These are phyloP conservation scores for Nakaseomyces glabratus DNA, from an alignment of 1,139 yeast genomes.

Conservation along the genomic window DNA sequence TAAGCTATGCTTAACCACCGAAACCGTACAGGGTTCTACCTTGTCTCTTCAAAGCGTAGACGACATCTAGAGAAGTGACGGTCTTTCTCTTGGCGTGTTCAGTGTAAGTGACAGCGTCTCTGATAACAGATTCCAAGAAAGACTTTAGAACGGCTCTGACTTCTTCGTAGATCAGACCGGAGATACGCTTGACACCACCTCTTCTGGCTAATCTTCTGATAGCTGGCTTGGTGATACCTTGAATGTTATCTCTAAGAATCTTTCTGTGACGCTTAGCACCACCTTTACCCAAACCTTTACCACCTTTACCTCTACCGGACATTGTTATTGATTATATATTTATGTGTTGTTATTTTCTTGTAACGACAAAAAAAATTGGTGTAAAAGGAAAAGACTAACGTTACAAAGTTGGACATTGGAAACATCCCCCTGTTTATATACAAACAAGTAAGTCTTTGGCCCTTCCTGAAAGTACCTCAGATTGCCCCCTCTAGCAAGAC, in stretches of 20 bases:
- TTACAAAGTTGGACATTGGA: no score
- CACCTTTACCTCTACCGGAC: constrained; percentile 99
- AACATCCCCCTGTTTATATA: no score
- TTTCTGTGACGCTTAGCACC: constrained; percentile 99
- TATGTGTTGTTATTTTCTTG: constrained; percentile 12
- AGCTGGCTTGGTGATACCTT: constrained; percentile 99
- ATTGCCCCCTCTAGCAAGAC: no score
- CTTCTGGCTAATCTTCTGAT: constrained; percentile 99
- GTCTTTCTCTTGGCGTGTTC: constrained; percentile 99
- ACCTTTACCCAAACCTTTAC: constrained; percentile 98
- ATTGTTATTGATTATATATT: constrained; percentile 39
- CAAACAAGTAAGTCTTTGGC: no score
- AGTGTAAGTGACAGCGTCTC: constrained; percentile 98
- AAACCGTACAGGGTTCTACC: constrained; percentile 99
- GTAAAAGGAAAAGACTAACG: no score
- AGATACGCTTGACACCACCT: constrained; percentile 99
- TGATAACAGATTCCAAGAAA: constrained; percentile 92
- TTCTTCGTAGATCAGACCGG: constrained; percentile 97
- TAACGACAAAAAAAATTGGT: constrained; percentile 1
- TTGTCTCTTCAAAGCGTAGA: constrained; percentile 99
- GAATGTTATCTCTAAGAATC: constrained; percentile 98
- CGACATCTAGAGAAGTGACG: constrained; percentile 96
- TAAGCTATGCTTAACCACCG: constrained; percentile 99
- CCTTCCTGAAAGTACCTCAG: no score
- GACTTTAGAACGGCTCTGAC: constrained; percentile 95